These are phyloP conservation scores for Cardiospermum halicacabum DNA, from an alignment of 345 rosid species.

Conservation along the genomic window DNA sequence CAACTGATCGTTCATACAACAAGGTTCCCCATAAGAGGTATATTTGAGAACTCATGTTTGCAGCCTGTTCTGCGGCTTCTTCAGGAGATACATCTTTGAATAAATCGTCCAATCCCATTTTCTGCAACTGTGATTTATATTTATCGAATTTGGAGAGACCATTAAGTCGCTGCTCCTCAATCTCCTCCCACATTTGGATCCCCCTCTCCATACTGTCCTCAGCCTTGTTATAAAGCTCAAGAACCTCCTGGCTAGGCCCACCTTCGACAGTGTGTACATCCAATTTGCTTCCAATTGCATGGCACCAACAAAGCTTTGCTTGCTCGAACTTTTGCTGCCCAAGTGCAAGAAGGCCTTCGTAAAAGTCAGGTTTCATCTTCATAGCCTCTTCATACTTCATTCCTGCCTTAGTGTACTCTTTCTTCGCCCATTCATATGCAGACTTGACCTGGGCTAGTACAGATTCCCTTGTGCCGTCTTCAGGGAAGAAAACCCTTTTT, in stretches of 20 bases:
- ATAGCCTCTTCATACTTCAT: slow-evolving; percentile 74
- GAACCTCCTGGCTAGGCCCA: slow-evolving; percentile 72
- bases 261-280: slow-evolving; percentile 50
- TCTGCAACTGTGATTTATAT: slow-evolving; percentile 54
- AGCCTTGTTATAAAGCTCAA: slow-evolving; percentile 90
- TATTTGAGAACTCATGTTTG: slow-evolving; percentile 86
- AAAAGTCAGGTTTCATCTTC: slow-evolving; percentile 79
- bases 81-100: slow-evolving; percentile 59
- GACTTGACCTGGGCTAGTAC: slow-evolving; percentile 44
- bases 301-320: slow-evolving; percentile 93
- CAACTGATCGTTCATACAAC: slow-evolving; percentile 92
- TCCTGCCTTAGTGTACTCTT: slow-evolving; percentile 72
- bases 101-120: slow-evolving; percentile 62
- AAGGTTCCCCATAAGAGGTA: slow-evolving; percentile 93
- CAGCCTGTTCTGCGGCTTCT: slow-evolving; percentile 74
- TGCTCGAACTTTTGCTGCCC: slow-evolving; percentile 96
- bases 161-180: slow-evolving; percentile 75
- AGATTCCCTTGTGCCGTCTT: slow-evolving; percentile 62
- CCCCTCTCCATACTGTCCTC: slow-evolving; percentile 97
- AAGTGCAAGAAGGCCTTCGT: slow-evolving; percentile 89
- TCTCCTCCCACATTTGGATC: slow-evolving; percentile 98
- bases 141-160: slow-evolving; percentile 79
- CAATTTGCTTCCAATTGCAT: slow-evolving; percentile 65
- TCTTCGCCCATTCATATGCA: slow-evolving; percentile 70
- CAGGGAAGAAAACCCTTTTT: slow-evolving; percentile 58